Evolutionary conservation across 257 asterid species (phyloP), one percentile per base, ranked within the genome.

Genomic region (Plantago elongata): DNA sequence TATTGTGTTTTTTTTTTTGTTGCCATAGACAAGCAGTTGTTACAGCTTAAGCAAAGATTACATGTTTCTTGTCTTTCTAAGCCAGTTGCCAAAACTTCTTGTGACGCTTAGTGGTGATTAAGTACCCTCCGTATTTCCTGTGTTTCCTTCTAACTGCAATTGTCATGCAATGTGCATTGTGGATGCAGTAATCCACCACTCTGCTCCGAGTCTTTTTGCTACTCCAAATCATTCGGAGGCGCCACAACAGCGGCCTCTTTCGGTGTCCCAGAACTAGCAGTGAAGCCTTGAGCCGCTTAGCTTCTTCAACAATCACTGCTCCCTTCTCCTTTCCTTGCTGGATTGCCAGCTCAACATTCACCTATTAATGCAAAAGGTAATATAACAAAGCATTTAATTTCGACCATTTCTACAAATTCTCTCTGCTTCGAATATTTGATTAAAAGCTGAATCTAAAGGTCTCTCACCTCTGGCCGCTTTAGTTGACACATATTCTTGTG

Each of bases 61-160:
- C 45, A 63, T 5, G 58, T 49, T 45, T 18, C 10, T 37, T 59
- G 46, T 47, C 58, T 64, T 22, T 27, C 77, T 78, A 90, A 51
- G 98, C 98, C 68, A 91, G 80, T 69, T 88, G 96, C 96, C 98
- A 91, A 68, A 91, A 88, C 7, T 88, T 81, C 81, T 91, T 91
- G 88, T 91, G 96, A 37, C 94, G 83, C 64, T 88, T 91, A 9
- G 98, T 88, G 12, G 95, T 91, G 77, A 91, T 91, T 62, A 88
- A 74, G 65, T 88, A 91, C 34, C 98, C 98, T 69, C 98, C 98
- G 57, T 71, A 34, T 50, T 79, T 91, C 81, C 69, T 75, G 74
- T 79, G 70, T 50, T 88, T 91, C 59, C 83, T 80, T 77, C 96
- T 82, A 40, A 91, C 96, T 2, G 98, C 96, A 68, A 91, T 79